Percentiles rank a stretch among this genome's conserved stretches.
Evolutionary conservation across 139 green algal species (phyloP).

Genomic region (Ettlia oleoabundans): DNA sequence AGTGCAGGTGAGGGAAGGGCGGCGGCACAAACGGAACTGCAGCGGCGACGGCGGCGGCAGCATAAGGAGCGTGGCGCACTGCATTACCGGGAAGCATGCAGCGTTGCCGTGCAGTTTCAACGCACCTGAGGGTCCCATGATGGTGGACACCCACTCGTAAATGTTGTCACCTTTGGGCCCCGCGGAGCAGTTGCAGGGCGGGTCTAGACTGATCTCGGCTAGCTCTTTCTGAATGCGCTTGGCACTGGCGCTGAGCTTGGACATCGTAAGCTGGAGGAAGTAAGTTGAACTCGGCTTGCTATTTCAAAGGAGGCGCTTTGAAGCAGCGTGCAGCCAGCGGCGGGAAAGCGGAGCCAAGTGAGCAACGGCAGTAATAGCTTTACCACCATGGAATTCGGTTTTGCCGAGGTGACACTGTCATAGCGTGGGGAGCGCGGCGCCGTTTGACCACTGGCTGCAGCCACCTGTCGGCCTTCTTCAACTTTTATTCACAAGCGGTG

Average conservation of each 20-base stretch:
- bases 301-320: not conserved
- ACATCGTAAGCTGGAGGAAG: conserved; percentile 13
- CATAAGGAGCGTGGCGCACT: no score
- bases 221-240: conserved; percentile 95
- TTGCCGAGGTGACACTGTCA: no score
- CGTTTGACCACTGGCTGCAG: no score
- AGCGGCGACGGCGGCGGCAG: not conserved
- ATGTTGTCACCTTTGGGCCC: conserved; percentile 99
- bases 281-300: not conserved
- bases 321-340: no score
- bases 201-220: conserved; percentile 94
- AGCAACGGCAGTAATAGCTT: no score
- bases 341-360: no score
- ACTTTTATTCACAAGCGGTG: no score
- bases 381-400: no score
- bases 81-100: no score
- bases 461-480: no score
- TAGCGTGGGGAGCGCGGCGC: no score
- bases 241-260: conserved; percentile 44
- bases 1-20: not conserved
- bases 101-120: not conserved
- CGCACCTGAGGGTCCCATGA: conserved; percentile 89
- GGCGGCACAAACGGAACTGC: not conserved
- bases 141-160: conserved; percentile 96
- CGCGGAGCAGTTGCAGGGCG: conserved; percentile 91